phyloP scores from a whole-genome alignment of 305 asterid species.

The Solanum aculeatissimum region DNA sequence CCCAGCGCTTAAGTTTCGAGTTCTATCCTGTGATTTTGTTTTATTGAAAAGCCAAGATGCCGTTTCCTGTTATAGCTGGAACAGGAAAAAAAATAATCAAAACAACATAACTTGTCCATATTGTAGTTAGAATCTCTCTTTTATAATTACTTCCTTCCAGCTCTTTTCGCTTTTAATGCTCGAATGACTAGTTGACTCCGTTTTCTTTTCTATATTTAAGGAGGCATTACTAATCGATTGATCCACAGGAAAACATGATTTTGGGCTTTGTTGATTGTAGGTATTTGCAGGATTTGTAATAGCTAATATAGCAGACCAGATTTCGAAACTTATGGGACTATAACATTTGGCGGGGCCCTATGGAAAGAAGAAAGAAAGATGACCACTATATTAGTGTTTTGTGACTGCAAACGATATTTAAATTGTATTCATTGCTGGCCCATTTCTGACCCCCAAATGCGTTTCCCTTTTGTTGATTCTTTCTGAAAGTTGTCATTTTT shows the following conservation, averaged over 20 bases:
- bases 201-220: background rate
- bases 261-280: slow-evolving; percentile 26
- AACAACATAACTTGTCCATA: background rate
- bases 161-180: background rate
- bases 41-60: background rate
- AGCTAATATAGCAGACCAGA: slow-evolving; percentile 81
- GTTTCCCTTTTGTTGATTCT: background rate
- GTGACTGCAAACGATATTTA: background rate
- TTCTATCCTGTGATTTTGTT: background rate
- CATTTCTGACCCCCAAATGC: background rate
- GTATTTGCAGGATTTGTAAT: slow-evolving; percentile 87
- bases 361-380: background rate
- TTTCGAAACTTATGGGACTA: slow-evolving; percentile 52
- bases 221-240: background rate
- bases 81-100: background rate
- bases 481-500: background rate
- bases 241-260: background rate
- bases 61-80: background rate
- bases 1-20: background rate
- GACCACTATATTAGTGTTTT: background rate
- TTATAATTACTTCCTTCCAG: background rate
- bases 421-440: background rate
- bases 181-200: background rate
- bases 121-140: background rate
- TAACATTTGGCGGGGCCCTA: slow-evolving; percentile 14